Evolutionary conservation across 768 basidiomycete species (phyloP).

Genomic region (Termitomyces sp.): DNA sequence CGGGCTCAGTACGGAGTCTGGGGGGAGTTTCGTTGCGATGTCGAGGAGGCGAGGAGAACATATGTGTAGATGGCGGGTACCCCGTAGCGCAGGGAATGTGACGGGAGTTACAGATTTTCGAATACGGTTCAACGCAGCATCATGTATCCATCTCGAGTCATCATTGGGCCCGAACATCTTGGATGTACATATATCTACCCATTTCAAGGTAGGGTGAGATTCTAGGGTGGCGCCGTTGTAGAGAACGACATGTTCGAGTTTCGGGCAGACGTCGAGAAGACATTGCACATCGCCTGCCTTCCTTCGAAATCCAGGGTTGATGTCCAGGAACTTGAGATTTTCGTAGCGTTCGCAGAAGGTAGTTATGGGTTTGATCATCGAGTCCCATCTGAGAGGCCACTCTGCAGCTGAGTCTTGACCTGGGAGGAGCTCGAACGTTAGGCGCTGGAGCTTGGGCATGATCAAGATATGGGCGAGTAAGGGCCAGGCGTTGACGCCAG

Average conservation of each 20-base stretch:
- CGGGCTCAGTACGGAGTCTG: background rate
- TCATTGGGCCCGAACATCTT: constrained; percentile 3
- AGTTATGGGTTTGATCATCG: background rate
- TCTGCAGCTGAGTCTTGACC: background rate
- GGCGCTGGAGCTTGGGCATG: constrained; percentile 6
- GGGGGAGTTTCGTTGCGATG: constrained; percentile 2
- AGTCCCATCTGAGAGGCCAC: background rate
- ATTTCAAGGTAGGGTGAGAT: constrained; percentile 6
- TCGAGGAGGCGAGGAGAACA: constrained; percentile 3
- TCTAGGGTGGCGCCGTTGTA: constrained; percentile 1
- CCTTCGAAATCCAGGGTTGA: constrained; percentile 5
- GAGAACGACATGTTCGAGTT: constrained; percentile 9
- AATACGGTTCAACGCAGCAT: background rate
- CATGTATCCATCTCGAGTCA: background rate
- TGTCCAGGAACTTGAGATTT: constrained; percentile 2
- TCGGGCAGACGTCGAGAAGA: constrained; percentile 5
- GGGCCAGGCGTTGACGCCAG: background rate
- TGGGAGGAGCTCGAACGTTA: constrained; percentile 3
- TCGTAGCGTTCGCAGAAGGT: constrained; percentile 5
- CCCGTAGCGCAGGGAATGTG: constrained; percentile 2
- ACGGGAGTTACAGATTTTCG: background rate
- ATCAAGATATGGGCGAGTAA: background rate
- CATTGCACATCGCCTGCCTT: background rate
- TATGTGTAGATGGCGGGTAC: constrained; percentile 1
- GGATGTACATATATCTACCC: constrained; percentile 8